Percentiles rank a stretch among this genome's conserved stretches.
phyloP scores from a whole-genome alignment of 257 asterid species.

The Ehretia macrophylla region DNA sequence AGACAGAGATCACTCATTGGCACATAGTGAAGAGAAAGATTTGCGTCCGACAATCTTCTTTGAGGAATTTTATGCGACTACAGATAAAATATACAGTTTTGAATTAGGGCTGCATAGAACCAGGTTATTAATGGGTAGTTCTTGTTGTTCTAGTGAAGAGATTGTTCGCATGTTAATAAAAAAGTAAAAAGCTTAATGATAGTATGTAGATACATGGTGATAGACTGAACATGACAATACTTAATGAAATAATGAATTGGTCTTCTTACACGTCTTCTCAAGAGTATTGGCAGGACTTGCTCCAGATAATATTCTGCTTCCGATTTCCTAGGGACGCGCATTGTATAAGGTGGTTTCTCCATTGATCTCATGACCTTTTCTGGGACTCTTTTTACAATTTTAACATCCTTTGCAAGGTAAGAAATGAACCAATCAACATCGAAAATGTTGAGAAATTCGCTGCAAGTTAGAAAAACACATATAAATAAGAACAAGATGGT shows the following conservation, averaged over 20 bases:
- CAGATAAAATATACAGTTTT: background rate
- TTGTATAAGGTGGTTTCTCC: slow-evolving; percentile 99
- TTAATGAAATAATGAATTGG: background rate
- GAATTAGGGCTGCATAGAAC: no score
- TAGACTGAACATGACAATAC: slow-evolving; percentile 1
- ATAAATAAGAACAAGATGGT: slow-evolving; percentile 11
- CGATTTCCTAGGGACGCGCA: slow-evolving; percentile 99
- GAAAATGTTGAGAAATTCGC: slow-evolving; percentile 85
- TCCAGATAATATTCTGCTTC: slow-evolving; percentile 96
- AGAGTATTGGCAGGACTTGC: slow-evolving; percentile 88
- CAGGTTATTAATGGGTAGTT: no score
- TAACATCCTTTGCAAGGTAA: slow-evolving; percentile 83
- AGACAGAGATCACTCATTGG: slow-evolving; percentile 13
- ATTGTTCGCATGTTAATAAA: no score
- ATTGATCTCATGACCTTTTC: slow-evolving; percentile 95
- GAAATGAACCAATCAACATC: slow-evolving; percentile 97
- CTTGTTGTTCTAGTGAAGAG: no score
- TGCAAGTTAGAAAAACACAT: slow-evolving; percentile 39
- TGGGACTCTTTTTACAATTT: slow-evolving; percentile 86
- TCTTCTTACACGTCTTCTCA: slow-evolving; percentile 85
- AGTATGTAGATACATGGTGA: background rate
- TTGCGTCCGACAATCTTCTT: background rate
- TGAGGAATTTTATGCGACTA: background rate
- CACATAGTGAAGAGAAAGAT: background rate
- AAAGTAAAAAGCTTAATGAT: background rate